These are phyloP conservation scores for Nothophoma quercina DNA, from an alignment of 2,329 filamentous ascomycete species.

Conservation along the genomic window DNA sequence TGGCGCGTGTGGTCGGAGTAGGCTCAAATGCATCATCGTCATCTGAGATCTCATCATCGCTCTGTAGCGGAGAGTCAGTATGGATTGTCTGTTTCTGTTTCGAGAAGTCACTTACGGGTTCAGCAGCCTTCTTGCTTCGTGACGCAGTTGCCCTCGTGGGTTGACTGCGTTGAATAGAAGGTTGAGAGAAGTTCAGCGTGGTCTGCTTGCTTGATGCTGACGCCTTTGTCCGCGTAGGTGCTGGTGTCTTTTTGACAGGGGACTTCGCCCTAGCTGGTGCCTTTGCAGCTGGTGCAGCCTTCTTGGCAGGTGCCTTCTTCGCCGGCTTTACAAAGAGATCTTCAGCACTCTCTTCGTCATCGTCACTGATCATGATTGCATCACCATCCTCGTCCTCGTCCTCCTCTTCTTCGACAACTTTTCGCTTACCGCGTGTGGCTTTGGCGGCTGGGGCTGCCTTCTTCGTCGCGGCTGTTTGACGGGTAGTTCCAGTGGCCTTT, in stretches of 20 bases:
- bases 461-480: conserved; percentile 37
- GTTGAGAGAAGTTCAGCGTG: conserved; percentile 53
- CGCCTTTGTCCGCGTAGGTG: conserved; percentile 27
- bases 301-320: conserved; percentile 41
- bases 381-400: conserved; percentile 50
- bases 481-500: conserved; percentile 51
- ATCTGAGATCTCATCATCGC: conserved; percentile 53
- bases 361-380: conserved; percentile 55
- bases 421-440: conserved; percentile 51
- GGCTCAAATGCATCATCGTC: conserved; percentile 53
- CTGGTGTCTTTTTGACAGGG: conserved; percentile 19
- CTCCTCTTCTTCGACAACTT: conserved; percentile 53
- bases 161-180: conserved; percentile 46
- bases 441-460: conserved; percentile 45
- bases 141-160: conserved; percentile 31
- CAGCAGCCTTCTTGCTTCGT: conserved; percentile 45
- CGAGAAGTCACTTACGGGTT: conserved; percentile 49
- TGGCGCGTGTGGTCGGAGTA: conserved; percentile 33
- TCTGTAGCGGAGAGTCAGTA: conserved; percentile 37
- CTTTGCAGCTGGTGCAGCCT: conserved; percentile 28
- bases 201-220: conserved; percentile 45
- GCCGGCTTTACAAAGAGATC: conserved; percentile 52
- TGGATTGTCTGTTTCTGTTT: neutral
- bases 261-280: conserved; percentile 21
- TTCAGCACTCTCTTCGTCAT: conserved; percentile 57